Evolutionary conservation across 768 basidiomycete species (phyloP), one percentile per base, ranked within the genome.

Genomic region (Trametes sanguinea): DNA sequence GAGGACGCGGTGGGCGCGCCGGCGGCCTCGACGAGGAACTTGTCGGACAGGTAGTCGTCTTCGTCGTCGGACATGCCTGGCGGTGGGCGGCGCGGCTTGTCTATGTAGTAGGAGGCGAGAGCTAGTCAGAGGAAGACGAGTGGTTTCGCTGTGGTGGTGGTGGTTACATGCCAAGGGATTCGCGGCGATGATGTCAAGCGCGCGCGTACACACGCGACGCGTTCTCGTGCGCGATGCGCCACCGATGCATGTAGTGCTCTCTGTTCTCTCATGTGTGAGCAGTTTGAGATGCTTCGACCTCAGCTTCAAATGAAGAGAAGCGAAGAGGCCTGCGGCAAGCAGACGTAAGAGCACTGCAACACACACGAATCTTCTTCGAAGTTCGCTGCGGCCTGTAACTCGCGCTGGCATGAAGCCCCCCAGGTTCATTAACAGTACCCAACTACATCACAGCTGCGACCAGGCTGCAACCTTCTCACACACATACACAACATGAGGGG

Each of bases 31-130:
- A 67, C 45, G 4, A 94, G 80, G 74, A 94, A 94, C 70, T 92
- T 94, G 79, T 93, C 90, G 35, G 92, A 93, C 53, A 95, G 83
- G 71, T 94, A 95, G 77, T 94, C 90, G 67, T 90, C 91, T 68
- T 94, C 92, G 61, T 83, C 85, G 64, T 84, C 84, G 54, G 86
- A 85, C 89, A 90, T 91, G 39, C 16, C 3, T 27, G 13, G 42
- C 14, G 17, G 17, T 47, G 32, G 33, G 22, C 22, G 22, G 22
- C 22, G 22, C 22, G 22, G 22, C 22, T 22, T 22, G 22, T 22
- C 22, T 22, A 22, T 22, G 22, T 22, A 22, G 22, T 22, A 22
- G 22, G 22, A 22, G 22, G 22, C 22, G 22, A 22, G 22, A 22
- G 22, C 22, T 22, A 22, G 22, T 22, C 22, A 22, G 22, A 27